These are phyloP conservation scores for Vickermania spadyakhi DNA, from an alignment of 208 protist species.

Conservation along the genomic window DNA sequence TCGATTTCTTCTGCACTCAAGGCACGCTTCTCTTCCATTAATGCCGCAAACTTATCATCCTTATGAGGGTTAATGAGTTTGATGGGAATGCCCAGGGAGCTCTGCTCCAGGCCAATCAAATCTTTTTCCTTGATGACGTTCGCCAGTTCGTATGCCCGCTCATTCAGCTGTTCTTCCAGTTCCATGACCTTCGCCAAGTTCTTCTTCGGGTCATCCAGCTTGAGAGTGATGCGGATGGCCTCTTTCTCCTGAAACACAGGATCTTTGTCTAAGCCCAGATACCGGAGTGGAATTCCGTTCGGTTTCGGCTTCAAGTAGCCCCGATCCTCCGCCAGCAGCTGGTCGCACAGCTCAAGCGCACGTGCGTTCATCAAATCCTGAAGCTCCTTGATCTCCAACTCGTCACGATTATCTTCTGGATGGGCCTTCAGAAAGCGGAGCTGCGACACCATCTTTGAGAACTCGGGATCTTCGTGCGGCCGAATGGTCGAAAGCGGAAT, in stretches of 20 bases:
- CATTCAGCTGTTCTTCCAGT: constrained; percentile 39
- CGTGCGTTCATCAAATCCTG: constrained; percentile 55
- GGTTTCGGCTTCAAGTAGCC: constrained; percentile 40
- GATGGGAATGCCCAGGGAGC: constrained; percentile 55
- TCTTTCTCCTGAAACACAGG: constrained; percentile 37
- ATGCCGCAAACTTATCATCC: constrained; percentile 29
- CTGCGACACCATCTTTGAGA: constrained; percentile 41
- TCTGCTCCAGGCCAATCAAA: constrained; percentile 24
- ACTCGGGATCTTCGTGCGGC: constrained; percentile 50
- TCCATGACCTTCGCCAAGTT: constrained; percentile 38
- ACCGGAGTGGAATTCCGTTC: constrained; percentile 36
- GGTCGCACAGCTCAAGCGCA: constrained; percentile 45
- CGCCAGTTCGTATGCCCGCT: constrained; percentile 43
- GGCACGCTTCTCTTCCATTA: constrained; percentile 28
- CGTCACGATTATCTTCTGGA: constrained; percentile 12
- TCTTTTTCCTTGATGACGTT: constrained; percentile 35
- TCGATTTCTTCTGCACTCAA: constrained; percentile 8
- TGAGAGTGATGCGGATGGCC: constrained; percentile 41
- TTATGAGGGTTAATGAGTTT: constrained; percentile 51
- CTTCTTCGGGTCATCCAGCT: constrained; percentile 38
- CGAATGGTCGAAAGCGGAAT: constrained; percentile 37
- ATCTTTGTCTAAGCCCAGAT: constrained; percentile 57
- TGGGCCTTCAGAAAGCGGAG: constrained; percentile 35
- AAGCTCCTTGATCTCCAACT: constrained; percentile 17
- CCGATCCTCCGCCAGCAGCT: constrained; percentile 43